Percentiles rank a stretch among this genome's conserved stretches.
Conservation (phyloP, 2,329 filamentous ascomycete genomes). For the Sarocladium brachiariae region DNA sequence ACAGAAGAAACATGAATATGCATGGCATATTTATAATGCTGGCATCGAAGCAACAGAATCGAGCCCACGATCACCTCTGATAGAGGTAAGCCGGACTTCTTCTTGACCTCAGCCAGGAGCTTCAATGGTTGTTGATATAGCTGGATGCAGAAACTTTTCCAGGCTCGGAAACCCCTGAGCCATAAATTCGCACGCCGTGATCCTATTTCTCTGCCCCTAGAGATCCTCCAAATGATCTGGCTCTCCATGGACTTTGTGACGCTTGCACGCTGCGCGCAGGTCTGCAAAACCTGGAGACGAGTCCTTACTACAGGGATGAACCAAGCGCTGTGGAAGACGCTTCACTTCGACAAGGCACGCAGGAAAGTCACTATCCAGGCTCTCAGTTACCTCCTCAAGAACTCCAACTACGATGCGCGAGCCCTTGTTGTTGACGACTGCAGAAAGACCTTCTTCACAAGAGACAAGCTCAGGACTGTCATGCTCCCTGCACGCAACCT, state of each 20-base stretch:
- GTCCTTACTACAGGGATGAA: not conserved
- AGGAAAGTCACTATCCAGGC: conserved; percentile 18
- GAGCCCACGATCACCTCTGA: conserved; percentile 24
- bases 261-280: conserved; percentile 14
- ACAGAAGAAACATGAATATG: conserved; percentile 29
- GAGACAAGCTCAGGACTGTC: conserved; percentile 4
- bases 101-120: not conserved
- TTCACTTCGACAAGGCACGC: conserved; percentile 13
- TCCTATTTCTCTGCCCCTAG: conserved; percentile 28
- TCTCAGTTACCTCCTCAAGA: conserved; percentile 23
- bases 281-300: conserved; percentile 2
- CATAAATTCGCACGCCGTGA: conserved; percentile 26
- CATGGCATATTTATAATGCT: conserved; percentile 33
- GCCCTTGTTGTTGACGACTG: conserved; percentile 21
- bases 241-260: conserved; percentile 25
- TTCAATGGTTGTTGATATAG: not conserved
- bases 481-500: not conserved
- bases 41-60: conserved; percentile 25
- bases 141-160: conserved; percentile 26
- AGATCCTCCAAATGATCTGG: conserved; percentile 30
- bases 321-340: not conserved
- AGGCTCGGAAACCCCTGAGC: conserved; percentile 28
- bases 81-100: not conserved
- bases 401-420: conserved; percentile 24
- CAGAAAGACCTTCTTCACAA: not conserved